phyloP scores from a whole-genome alignment of 805 yeast species.

The Saccharomycopsis vini region DNA sequence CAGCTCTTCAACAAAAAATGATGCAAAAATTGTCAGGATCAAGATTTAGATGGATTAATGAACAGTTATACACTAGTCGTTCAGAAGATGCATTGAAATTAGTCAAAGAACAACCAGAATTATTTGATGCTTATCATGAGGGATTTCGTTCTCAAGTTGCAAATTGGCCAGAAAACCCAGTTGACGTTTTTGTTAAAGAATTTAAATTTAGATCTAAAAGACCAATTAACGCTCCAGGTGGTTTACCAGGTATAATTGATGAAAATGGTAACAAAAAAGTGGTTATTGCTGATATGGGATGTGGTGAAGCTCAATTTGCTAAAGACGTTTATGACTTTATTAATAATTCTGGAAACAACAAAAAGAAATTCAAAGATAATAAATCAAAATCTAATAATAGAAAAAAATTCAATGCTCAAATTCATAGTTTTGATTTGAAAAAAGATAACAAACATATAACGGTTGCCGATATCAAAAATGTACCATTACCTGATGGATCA shows the following conservation, averaged over 20 bases:
- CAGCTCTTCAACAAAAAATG: constrained; percentile 93
- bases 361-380: constrained; percentile 27
- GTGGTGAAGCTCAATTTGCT: constrained; percentile 93
- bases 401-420: constrained; percentile 42
- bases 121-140: constrained; percentile 89
- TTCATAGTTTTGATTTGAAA: constrained; percentile 87
- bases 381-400: constrained; percentile 26
- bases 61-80: constrained; percentile 81
- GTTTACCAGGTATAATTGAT: constrained; percentile 62
- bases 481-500: constrained; percentile 72
- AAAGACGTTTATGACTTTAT: constrained; percentile 49
- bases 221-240: constrained; percentile 92
- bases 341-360: constrained; percentile 20
- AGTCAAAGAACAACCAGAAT: constrained; percentile 70
- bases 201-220: constrained; percentile 49
- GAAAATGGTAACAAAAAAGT: constrained; percentile 45
- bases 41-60: constrained; percentile 96
- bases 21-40: constrained; percentile 91
- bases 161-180: constrained; percentile 98
- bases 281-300: constrained; percentile 96
- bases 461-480: constrained; percentile 91
- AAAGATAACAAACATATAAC: constrained; percentile 84
- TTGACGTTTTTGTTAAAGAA: constrained; percentile 75
- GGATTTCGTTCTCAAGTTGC: constrained; percentile 95
- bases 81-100: constrained; percentile 70